Evolutionary conservation across 805 yeast species (phyloP), one percentile per base, ranked within the genome.

Genomic region (Ogataea henricii): DNA sequence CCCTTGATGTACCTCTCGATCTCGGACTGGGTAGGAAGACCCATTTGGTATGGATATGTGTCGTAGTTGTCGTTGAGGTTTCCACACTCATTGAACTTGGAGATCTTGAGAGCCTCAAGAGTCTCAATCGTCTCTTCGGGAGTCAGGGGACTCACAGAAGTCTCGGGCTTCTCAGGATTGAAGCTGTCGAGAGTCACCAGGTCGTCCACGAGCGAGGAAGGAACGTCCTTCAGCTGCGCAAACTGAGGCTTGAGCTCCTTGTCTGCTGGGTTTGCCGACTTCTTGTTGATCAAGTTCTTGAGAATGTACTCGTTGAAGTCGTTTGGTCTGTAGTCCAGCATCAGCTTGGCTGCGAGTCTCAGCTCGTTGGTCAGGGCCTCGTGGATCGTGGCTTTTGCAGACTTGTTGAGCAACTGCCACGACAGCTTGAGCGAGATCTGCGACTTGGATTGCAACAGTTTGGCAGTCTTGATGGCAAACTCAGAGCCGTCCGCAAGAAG

Each of bases 371-470:
- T 79, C 49, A 94, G 70, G 30, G 92, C 87, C 41, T 81, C 71
- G 46, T 76, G 75, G 57, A 89, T 81, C 51, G 84, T 76, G 49
- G 81, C 73, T 30, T 70, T 61, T 18, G 77, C 63, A 44, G 89
- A 88, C 50, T 77, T 72, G 59, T 85, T 79, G 65, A 90, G 71
- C 52, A 88, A 73, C 49, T 82, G 85, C 54, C 83, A 76, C 2
- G 88, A 82, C 34, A 90, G 82, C 61, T 85, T 82, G 55, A 89
- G 71, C 16, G 96, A 85, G n/a, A 88, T 74, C 38, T 88, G 87
- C 4, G 96, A 87, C 66, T 90, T 87, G 41, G 76, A 68, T 40
- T 71, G 67, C 52, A 92, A 72, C 20, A 78, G 82, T 37, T 73
- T 74, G 46, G 77, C 69, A 1, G 87, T 81, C 46, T 73, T 63